These are phyloP conservation scores for Guyanaporus albipodus DNA, from an alignment of 768 basidiomycete species.

Conservation along the genomic window DNA sequence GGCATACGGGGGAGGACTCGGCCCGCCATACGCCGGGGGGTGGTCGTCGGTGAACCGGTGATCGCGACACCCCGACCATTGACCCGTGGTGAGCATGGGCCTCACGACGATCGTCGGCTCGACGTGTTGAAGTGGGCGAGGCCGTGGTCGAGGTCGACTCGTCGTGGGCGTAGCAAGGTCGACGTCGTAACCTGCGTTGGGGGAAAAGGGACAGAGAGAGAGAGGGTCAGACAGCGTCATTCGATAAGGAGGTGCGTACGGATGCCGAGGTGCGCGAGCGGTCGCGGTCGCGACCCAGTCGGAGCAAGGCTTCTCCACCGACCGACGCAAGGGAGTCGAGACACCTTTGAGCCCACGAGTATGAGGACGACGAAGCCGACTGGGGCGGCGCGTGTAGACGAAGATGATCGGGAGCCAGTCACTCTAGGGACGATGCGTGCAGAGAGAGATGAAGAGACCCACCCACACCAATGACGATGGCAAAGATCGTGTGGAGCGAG, in stretches of 20 bases:
- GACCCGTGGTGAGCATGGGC: background rate
- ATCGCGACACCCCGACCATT: background rate
- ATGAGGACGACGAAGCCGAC: constrained; percentile 15
- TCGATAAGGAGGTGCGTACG: background rate
- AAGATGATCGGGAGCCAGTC: background rate
- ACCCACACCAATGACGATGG: constrained; percentile 15
- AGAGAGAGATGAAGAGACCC: background rate
- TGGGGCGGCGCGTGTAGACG: too few species aligned
- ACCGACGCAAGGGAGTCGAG: background rate
- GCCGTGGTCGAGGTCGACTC: background rate
- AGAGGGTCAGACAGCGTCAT: too few species aligned
- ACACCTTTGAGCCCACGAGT: background rate
- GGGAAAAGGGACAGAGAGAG: background rate
- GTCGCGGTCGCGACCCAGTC: background rate
- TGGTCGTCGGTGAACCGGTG: too few species aligned
- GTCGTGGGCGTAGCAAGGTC: too few species aligned
- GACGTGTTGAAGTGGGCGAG: constrained; percentile 1
- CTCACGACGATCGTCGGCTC: background rate
- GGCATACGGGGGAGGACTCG: constrained; percentile 11
- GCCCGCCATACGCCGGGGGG: constrained; percentile 11
- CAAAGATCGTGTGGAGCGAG: constrained; percentile 8
- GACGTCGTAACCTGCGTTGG: background rate
- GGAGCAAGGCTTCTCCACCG: background rate
- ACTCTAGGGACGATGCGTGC: background rate
- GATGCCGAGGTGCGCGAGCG: background rate